Evolutionary conservation across 176 grass and related monocot genomes (phyloP).

Genomic region (Cenchrus americanus): DNA sequence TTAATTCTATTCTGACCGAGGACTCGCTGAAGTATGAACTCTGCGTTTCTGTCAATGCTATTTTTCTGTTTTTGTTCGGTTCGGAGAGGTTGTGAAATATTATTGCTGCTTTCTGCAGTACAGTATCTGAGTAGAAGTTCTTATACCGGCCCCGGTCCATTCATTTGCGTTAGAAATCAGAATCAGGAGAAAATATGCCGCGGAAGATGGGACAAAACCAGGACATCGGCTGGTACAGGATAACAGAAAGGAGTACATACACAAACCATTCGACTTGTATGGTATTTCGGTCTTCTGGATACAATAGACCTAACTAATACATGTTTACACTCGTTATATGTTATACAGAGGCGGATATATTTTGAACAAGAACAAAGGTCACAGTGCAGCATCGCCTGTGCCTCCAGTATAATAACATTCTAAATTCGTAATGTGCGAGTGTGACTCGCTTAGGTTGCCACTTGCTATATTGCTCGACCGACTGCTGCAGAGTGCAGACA

Average conservation of each 20-base stretch:
- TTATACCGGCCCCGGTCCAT: too few relatives aligned
- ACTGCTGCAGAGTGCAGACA: background rate
- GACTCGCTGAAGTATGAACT: too few relatives aligned
- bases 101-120: too few relatives aligned
- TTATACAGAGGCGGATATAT: background rate
- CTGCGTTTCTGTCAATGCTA: too few relatives aligned
- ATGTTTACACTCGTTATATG: background rate
- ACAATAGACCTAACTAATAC: background rate
- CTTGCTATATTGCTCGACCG: background rate
- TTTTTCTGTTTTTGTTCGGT: too few relatives aligned
- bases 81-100: too few relatives aligned
- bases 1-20: too few relatives aligned
- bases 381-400: background rate
- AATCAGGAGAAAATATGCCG: too few relatives aligned
- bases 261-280: background rate
- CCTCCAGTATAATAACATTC: background rate
- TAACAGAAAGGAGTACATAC: background rate
- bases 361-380: slow-evolving; percentile 7
- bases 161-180: too few relatives aligned
- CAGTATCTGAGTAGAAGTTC: too few relatives aligned
- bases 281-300: background rate
- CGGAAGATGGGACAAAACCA: background rate
- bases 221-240: background rate
- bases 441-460: background rate
- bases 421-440: background rate